Evolutionary conservation across 2,329 filamentous ascomycete species (phyloP).

Genomic region (Fusarium anguioides): DNA sequence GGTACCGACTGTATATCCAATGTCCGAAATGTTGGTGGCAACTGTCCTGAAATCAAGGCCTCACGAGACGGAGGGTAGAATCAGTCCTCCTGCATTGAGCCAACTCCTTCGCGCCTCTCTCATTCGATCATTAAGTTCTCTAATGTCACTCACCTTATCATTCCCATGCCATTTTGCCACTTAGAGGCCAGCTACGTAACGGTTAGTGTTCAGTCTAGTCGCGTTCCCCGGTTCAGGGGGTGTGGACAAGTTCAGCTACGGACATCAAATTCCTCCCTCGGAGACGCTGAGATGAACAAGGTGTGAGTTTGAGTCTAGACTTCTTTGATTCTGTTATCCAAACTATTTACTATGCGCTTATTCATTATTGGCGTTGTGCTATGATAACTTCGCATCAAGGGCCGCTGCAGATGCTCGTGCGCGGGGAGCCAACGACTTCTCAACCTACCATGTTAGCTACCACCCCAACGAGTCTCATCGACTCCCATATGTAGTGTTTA

Average conservation of each 20-base stretch:
- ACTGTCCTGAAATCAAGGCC: too few relatives aligned
- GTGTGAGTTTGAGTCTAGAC: background rate
- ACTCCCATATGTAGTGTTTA: too few relatives aligned
- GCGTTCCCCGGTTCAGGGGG: background rate
- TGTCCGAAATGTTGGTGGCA: background rate
- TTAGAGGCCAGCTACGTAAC: background rate
- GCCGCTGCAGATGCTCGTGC: too few relatives aligned
- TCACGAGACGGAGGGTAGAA: too few relatives aligned
- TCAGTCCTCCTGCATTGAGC: background rate
- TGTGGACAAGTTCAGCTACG: accelerated
- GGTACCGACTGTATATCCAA: too few relatives aligned
- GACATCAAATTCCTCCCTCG: background rate
- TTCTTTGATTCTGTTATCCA: background rate
- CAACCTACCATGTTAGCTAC: too few relatives aligned
- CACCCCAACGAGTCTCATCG: too few relatives aligned
- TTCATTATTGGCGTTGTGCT: background rate
- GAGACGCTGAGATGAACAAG: background rate
- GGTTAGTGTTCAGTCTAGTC: background rate
- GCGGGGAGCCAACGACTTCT: too few relatives aligned
- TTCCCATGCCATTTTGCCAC: accelerated
- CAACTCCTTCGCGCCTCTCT: background rate
- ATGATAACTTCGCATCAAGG: accelerated
- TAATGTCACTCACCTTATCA: background rate
- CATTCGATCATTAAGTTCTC: background rate
- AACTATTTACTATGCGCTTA: background rate